Conservation (phyloP, 208 protist species). For the Entamoeba histolytica region DNA sequence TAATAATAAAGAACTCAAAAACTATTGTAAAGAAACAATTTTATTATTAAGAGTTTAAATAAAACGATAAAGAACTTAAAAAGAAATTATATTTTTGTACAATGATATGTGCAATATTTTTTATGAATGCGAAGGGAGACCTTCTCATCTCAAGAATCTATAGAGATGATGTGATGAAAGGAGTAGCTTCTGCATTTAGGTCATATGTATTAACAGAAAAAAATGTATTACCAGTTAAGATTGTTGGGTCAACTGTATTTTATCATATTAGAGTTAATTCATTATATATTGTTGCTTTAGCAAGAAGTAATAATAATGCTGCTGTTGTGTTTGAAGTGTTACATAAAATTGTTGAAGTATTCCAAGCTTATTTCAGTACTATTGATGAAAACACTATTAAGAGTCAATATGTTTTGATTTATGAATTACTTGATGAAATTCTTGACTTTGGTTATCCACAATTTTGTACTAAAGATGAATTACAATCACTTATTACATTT, state of each 20-base stretch:
- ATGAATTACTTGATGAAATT: conserved; percentile 76
- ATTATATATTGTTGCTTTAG: conserved; percentile 55
- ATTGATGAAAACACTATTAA: conserved; percentile 55
- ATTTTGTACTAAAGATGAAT: conserved; percentile 46
- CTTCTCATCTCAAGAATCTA: background rate
- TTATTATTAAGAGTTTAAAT: too few relatives aligned
- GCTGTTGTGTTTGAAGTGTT: conserved; percentile 50
- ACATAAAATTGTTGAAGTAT: conserved; percentile 40
- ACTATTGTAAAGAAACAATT: too few relatives aligned
- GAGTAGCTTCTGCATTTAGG: background rate
- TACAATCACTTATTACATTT: conserved; percentile 35
- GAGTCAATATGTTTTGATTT: conserved; percentile 73
- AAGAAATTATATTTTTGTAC: background rate
- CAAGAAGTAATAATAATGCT: conserved; percentile 45
- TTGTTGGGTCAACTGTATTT: conserved; percentile 52
- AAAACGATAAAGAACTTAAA: too few relatives aligned
- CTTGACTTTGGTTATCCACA: conserved; percentile 77
- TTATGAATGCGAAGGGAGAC: conserved; percentile 4
- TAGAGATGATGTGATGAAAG: background rate
- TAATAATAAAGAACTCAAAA: too few relatives aligned
- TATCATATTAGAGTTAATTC: conserved; percentile 43
- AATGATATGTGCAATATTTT: background rate
- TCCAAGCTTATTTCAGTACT: conserved; percentile 57
- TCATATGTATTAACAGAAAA: background rate
- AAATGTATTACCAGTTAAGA: background rate